Conservation (phyloP, 805 yeast species). For the Pichia heedii region DNA sequence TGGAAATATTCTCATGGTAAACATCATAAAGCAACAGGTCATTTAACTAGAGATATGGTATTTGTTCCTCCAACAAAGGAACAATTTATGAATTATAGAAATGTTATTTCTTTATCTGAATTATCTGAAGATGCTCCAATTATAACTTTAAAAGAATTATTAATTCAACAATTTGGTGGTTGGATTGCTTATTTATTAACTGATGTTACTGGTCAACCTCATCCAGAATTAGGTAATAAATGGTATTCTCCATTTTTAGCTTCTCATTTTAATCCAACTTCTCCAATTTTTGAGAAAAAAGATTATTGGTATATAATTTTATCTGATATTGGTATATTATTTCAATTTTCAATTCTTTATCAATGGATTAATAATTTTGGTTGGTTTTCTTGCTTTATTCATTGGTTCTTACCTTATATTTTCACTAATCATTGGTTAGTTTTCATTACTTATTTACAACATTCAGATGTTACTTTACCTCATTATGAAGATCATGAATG, state of each 20-base stretch:
- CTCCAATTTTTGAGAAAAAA: slow-evolving; percentile 66
- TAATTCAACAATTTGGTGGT: slow-evolving; percentile 70
- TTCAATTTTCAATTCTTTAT: slow-evolving; percentile 45
- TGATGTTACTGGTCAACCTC: slow-evolving; percentile 71
- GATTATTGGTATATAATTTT: slow-evolving; percentile 66
- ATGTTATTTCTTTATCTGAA: slow-evolving; percentile 34
- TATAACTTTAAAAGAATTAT: slow-evolving; percentile 43
- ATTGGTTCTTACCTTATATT: slow-evolving; percentile 70
- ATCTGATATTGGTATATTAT: slow-evolving; percentile 62
- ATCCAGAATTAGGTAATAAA: slow-evolving; percentile 28
- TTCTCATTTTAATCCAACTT: slow-evolving; percentile 63
- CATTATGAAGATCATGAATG: slow-evolving; percentile 70
- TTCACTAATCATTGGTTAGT: slow-evolving; percentile 89
- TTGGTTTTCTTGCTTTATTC: slow-evolving; percentile 48
- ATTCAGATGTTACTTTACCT: slow-evolving; percentile 70
- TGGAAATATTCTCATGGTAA: slow-evolving; percentile 81
- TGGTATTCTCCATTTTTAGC: slow-evolving; percentile 34
- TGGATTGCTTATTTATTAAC: slow-evolving; percentile 59
- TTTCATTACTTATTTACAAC: slow-evolving; percentile 77
- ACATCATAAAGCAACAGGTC: slow-evolving; percentile 89
- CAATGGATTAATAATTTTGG: slow-evolving; percentile 57
- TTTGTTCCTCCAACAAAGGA: slow-evolving; percentile 68
- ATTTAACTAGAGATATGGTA: slow-evolving; percentile 74
- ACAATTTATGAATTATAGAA: slow-evolving; percentile 33
- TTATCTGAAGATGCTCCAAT: slow-evolving; percentile 70